Percentiles rank a stretch among this genome's conserved stretches.
Evolutionary conservation across 2,329 filamentous ascomycete genomes (phyloP).

Genomic region (Aspergillus versicolor): DNA sequence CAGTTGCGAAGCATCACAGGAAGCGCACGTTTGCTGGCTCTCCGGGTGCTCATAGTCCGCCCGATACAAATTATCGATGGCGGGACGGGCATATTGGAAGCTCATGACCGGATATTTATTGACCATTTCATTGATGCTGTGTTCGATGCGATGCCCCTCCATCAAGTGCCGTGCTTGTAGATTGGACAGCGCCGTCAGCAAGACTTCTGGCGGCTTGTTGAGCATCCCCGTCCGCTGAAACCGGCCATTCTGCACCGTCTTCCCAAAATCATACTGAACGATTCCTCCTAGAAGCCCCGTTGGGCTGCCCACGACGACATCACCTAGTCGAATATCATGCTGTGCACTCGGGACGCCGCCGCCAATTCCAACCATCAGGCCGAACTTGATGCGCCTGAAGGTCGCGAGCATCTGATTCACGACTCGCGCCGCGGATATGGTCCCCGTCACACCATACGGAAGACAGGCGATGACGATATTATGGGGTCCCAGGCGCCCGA

Average conservation of each 20-base stretch:
- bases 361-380: conserved; percentile 15
- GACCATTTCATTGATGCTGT: background rate
- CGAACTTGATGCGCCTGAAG: background rate
- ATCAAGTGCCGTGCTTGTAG: background rate
- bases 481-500: conserved; percentile 19
- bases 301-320: background rate
- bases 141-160: background rate
- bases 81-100: background rate
- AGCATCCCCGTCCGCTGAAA: background rate
- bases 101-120: background rate
- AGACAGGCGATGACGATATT: conserved; percentile 19
- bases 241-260: background rate
- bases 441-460: background rate
- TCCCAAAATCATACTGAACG: background rate
- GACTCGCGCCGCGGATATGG: background rate
- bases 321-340: conserved; percentile 19
- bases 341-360: conserved; percentile 13
- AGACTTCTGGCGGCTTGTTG: background rate
- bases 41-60: background rate
- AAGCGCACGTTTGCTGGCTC: background rate
- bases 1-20: conserved; percentile 3
- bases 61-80: background rate
- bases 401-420: background rate
- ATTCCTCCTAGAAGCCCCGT: background rate
- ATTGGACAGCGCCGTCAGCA: background rate